A percentile compares a stretch with the other conserved stretches of the same genome.
phyloP scores from a whole-genome alignment of 805 yeast species.

The Wickerhamiella musiphila region DNA sequence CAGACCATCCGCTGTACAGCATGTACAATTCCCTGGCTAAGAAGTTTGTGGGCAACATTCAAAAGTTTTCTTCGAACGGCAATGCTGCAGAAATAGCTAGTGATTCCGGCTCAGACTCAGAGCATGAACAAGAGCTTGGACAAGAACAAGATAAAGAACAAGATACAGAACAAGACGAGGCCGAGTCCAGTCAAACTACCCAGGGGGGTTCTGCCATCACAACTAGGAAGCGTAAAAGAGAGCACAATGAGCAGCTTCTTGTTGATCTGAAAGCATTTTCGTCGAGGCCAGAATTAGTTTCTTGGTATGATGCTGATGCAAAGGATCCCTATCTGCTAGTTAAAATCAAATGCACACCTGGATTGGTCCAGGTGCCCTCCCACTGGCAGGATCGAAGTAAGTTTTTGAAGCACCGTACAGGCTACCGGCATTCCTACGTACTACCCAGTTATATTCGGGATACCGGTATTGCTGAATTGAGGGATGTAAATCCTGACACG shows the following conservation, averaged over 20 bases:
- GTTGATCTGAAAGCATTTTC: constrained; percentile 48
- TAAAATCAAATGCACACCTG: constrained; percentile 43
- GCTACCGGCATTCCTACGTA: constrained; percentile 44
- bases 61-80: too few species aligned
- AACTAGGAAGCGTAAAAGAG: too few species aligned
- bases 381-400: constrained; percentile 77
- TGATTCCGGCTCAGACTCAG: not conserved
- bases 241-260: constrained; percentile 41
- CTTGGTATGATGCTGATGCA: constrained; percentile 80
- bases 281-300: constrained; percentile 52
- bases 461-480: constrained; percentile 79
- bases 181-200: too few species aligned
- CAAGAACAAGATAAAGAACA: not conserved
- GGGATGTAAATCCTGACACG: constrained; percentile 34
- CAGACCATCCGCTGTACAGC: constrained; percentile 6
- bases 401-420: constrained; percentile 27
- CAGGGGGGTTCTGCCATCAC: constrained; percentile 8
- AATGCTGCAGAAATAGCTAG: not conserved
- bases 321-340: constrained; percentile 54
- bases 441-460: constrained; percentile 62
- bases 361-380: constrained; percentile 57
- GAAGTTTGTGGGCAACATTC: constrained; percentile 3
- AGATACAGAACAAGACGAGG: not conserved
- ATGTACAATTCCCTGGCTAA: constrained; percentile 8
- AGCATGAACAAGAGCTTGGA: not conserved